Evolutionary conservation across 495 filamentous ascomycete species (phyloP).

Genomic region (Viridothelium virens): DNA sequence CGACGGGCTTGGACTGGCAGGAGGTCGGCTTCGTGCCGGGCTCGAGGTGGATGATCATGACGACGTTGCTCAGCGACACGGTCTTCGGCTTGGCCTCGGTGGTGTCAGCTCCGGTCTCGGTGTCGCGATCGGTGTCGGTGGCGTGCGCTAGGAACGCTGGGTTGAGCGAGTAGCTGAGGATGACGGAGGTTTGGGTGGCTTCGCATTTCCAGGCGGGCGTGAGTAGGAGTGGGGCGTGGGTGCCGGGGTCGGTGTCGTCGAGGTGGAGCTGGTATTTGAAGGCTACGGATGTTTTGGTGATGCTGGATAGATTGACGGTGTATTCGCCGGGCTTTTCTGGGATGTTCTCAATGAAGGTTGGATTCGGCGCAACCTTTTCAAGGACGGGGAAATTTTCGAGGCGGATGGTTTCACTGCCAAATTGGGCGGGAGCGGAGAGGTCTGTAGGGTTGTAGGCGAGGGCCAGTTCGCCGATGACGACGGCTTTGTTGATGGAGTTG

Average conservation of each 20-base stretch:
- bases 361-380: slow-evolving; percentile 92
- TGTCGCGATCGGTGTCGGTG: background rate
- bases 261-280: slow-evolving; percentile 95
- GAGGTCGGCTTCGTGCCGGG: slow-evolving; percentile 46
- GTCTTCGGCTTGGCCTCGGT: slow-evolving; percentile 24
- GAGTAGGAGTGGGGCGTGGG: slow-evolving; percentile 71
- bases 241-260: slow-evolving; percentile 50
- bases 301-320: slow-evolving; percentile 58
- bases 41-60: slow-evolving; percentile 74
- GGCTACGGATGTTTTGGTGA: slow-evolving; percentile 67
- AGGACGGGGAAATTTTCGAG: slow-evolving; percentile 87
- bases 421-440: slow-evolving; percentile 37
- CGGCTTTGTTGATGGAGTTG: slow-evolving; percentile 60
- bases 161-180: slow-evolving; percentile 82
- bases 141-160: slow-evolving; percentile 47
- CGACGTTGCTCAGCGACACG: slow-evolving; percentile 68
- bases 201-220: slow-evolving; percentile 78
- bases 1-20: slow-evolving; percentile 66
- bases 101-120: slow-evolving; percentile 17
- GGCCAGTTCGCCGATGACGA: slow-evolving; percentile 83
- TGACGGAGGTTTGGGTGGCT: slow-evolving; percentile 68
- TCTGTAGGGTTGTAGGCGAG: slow-evolving; percentile 67
- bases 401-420: slow-evolving; percentile 60
- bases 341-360: slow-evolving; percentile 71
- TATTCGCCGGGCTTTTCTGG: slow-evolving; percentile 73